A percentile compares a stretch with the other conserved stretches of the same genome.
Conservation (phyloP, 352 stramenopile species). For the Lagenidium sp. region DNA sequence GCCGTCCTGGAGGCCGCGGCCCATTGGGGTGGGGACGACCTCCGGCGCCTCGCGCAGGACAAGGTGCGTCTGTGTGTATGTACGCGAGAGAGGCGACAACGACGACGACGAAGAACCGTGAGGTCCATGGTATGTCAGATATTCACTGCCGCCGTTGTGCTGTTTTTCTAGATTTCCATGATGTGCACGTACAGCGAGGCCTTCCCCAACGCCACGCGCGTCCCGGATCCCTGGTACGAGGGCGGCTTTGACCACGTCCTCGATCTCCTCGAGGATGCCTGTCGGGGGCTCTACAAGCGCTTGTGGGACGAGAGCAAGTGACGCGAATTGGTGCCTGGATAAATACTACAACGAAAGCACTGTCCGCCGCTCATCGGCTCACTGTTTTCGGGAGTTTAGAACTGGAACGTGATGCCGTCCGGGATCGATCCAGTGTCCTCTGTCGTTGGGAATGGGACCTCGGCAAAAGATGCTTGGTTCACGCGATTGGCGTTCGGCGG, state of each 20-base stretch:
- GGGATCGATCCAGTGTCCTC: too few species aligned
- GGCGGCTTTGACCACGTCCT: conserved; percentile 87
- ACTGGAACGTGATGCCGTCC: too few species aligned
- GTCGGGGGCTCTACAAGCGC: conserved; percentile 60
- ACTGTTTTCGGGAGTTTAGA: too few species aligned
- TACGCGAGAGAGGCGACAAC: background rate
- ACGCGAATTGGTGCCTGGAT: background rate
- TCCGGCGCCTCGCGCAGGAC: conserved; percentile 29
- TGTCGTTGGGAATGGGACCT: too few species aligned
- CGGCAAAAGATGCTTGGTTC: too few species aligned
- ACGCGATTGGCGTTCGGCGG: too few species aligned
- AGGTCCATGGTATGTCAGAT: too few species aligned
- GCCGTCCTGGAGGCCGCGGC: conserved; percentile 76
- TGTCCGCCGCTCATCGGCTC: too few species aligned
- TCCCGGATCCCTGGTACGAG: conserved; percentile 83
- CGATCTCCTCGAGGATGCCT: conserved; percentile 85
- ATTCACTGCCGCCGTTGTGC: too few species aligned
- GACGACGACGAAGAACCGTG: too few species aligned
- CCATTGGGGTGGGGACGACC: conserved; percentile 64
- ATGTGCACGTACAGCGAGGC: conserved; percentile 80
- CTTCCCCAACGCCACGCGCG: conserved; percentile 44
- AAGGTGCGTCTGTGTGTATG: conserved; percentile 27
- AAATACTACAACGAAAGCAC: too few species aligned
- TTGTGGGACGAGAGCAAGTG: conserved; percentile 17
- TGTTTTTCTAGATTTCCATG: conserved; percentile 44